Evolutionary conservation across 345 rosid genomes (phyloP), one percentile per base, ranked within the genome.

Genomic region (Camelina hispida): DNA sequence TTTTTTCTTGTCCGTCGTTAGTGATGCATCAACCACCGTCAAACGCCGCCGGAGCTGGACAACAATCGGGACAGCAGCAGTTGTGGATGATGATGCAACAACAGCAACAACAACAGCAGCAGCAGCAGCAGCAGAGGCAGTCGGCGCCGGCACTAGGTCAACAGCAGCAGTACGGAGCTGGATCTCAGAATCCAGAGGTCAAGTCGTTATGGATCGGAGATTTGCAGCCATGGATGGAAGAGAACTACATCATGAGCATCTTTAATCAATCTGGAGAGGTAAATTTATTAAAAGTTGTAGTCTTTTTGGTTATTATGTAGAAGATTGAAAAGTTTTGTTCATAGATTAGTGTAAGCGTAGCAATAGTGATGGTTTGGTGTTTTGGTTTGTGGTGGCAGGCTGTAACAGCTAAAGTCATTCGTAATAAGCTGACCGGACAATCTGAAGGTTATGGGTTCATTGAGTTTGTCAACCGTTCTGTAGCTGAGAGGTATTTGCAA

Each of bases 151-250:
- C 84, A 17, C 87, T 89, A 12, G 34, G 83, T 40, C 90, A 86
- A 71, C 46, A 73, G 35, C 79, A 71, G 69, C 84, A 71, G 73
- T 84, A 81, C 72, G 83, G 63, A 12, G 75, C 56, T n/a, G 81
- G 78, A 28, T 73, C 70, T 46, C 83, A 79, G 42, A 82, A 54
- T 60, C 73, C 77, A 40, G 81, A 88, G 81, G 71, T 91, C 73
- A 85, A 82, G 78, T 89, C 96, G 10, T 70, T 95, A 64, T 95
- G 99, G 98, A 90, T 95, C 73, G 97, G 99, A 4, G 97, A 89
- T 74, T 71, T 92, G 79, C 98, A 85, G 85, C 94, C 77, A 18
- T 89, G 96, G 91, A 95, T 95, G 99, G 97, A 95, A 53, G 98
- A 95, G 84, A 83, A 35, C 80, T 93, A 95, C 69, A 83, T 95